These are phyloP conservation scores for Lizonia empirigonia DNA, from an alignment of 2,329 filamentous ascomycete species.

Conservation along the genomic window DNA sequence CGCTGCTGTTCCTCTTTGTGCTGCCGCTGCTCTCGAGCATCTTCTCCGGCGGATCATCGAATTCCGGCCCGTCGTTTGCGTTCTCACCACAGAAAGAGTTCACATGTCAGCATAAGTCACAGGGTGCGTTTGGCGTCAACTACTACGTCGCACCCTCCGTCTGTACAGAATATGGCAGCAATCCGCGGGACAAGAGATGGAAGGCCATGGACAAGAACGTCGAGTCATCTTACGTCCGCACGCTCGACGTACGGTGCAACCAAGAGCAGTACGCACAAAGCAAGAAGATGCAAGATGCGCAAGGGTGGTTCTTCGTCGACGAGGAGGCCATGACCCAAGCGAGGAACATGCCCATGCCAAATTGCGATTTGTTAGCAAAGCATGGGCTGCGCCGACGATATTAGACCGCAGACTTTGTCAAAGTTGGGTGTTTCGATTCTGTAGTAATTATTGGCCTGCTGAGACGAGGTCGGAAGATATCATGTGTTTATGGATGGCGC, in stretches of 20 bases:
- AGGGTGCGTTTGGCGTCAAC: conserved; percentile 69
- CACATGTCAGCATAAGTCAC: conserved; percentile 73
- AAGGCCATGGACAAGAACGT: conserved; percentile 76
- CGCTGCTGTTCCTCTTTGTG: conserved; percentile 82
- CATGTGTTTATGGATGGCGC: conserved; percentile 11
- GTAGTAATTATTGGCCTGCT: conserved; percentile 13
- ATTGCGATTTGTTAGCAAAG: conserved; percentile 62
- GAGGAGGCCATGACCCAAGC: conserved; percentile 78
- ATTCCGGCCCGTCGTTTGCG: conserved; percentile 71
- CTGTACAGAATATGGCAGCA: conserved; percentile 67
- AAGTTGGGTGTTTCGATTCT: not conserved
- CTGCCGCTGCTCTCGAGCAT: conserved; percentile 81
- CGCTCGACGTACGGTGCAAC: conserved; percentile 74
- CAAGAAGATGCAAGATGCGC: conserved; percentile 74
- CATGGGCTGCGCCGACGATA: conserved; percentile 41
- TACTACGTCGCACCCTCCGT: conserved; percentile 87
- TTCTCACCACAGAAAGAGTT: conserved; percentile 76
- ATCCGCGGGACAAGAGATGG: conserved; percentile 63
- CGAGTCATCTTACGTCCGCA: conserved; percentile 73
- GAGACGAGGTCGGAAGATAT: conserved; percentile 1
- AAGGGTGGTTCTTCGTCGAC: conserved; percentile 87
- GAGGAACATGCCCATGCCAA: conserved; percentile 63
- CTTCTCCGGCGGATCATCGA: conserved; percentile 61
- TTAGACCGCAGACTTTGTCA: not conserved
- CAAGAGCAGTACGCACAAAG: conserved; percentile 70